Conservation (phyloP, 148 eudicot species). For the Vaccinium vitisidaea region DNA sequence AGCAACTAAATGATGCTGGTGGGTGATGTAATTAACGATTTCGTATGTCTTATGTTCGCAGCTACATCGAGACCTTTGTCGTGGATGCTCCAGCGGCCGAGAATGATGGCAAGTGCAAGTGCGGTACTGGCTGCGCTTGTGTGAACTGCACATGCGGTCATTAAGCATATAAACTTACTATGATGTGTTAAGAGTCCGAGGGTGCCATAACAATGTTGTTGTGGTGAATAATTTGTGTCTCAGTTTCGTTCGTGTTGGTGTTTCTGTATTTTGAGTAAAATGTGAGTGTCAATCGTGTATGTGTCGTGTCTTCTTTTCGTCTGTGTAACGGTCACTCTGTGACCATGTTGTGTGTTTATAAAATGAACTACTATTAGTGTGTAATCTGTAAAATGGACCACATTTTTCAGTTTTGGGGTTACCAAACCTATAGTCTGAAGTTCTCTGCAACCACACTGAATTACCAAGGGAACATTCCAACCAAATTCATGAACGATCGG, state of each 20-base stretch:
- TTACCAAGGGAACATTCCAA: not conserved
- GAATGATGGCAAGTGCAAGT: constrained; percentile 69
- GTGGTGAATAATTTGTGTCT: constrained; percentile 20
- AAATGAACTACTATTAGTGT: constrained; percentile 15
- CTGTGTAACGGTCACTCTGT: constrained; percentile 26
- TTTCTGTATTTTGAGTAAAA: not conserved
- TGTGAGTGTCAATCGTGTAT: not conserved
- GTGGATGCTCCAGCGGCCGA: constrained; percentile 46
- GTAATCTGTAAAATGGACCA: not conserved
- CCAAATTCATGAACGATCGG: not conserved
- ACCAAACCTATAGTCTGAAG: not conserved
- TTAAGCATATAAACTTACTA: constrained; percentile 18
- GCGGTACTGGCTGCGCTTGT: constrained; percentile 59
- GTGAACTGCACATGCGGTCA: constrained; percentile 53
- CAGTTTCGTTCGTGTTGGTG: not conserved
- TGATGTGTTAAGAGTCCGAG: not conserved
- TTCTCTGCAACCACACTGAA: not conserved
- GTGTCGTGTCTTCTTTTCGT: not conserved
- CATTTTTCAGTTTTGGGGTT: not conserved
- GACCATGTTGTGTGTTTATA: not conserved
- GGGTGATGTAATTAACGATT: not conserved
- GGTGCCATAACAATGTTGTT: constrained; percentile 7
- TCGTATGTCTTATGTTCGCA: constrained; percentile 18
- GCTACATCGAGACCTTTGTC: constrained; percentile 30
- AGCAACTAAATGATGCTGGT: not conserved